A percentile compares a stretch with the other conserved stretches of the same genome.
phyloP scores from a whole-genome alignment of 1,284 basidiomycete genomes.

The Ceratobasidium theobromae region DNA sequence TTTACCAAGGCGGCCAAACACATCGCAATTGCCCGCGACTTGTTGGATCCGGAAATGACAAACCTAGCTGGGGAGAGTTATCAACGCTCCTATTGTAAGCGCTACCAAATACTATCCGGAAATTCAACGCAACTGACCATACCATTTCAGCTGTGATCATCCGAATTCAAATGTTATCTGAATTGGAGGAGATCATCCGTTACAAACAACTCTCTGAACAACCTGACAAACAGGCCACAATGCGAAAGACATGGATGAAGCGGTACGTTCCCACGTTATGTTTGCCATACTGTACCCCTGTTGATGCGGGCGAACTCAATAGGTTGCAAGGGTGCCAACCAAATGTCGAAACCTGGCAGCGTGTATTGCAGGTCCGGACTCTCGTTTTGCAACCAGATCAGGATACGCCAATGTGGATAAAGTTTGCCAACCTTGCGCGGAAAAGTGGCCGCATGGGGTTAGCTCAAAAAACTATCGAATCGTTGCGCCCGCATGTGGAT shows the following conservation, averaged over 20 bases:
- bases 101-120: not conserved
- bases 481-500: constrained; percentile 50
- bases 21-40: constrained; percentile 93
- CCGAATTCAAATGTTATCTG: constrained; percentile 97
- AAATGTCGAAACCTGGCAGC: constrained; percentile 99
- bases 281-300: not conserved
- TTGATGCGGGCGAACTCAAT: not conserved
- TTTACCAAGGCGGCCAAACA: constrained; percentile 88
- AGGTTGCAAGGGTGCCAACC: constrained; percentile 95
- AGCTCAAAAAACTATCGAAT: constrained; percentile 97
- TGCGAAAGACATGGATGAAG: constrained; percentile 94
- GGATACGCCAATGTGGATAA: constrained; percentile 97
- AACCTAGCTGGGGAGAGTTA: constrained; percentile 96
- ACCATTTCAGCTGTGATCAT: constrained; percentile 75
- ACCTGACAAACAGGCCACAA: constrained; percentile 82
- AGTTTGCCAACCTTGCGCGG: constrained; percentile 85
- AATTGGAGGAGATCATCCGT: constrained; percentile 95
- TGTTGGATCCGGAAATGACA: constrained; percentile 89
- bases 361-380: constrained; percentile 93
- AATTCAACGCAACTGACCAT: not conserved
- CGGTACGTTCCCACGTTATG: constrained; percentile 53
- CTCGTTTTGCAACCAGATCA: constrained; percentile 92
- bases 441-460: constrained; percentile 84
- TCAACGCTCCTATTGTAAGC: constrained; percentile 66
- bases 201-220: constrained; percentile 96